Percentiles rank a stretch among this genome's conserved stretches.
These are phyloP conservation scores for Paratinospora sagittata DNA, from an alignment of 164 flowering plant genomes.

Conservation along the genomic window DNA sequence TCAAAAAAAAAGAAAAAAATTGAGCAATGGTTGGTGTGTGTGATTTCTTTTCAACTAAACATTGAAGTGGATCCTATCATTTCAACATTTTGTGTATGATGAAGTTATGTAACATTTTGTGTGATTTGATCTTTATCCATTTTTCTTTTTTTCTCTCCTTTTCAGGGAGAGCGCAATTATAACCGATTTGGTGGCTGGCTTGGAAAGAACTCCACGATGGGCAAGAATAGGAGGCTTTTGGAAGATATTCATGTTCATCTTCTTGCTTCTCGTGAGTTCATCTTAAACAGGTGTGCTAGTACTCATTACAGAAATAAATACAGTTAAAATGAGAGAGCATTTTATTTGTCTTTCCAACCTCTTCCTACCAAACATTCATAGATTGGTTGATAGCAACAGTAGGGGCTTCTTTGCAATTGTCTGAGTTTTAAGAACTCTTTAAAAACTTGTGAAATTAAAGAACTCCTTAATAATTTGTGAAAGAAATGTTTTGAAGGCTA, in stretches of 20 bases:
- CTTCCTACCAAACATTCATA: background rate
- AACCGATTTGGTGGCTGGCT: constrained; percentile 99
- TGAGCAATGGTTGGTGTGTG: too few relatives aligned
- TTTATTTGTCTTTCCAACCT: background rate
- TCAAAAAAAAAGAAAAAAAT: too few relatives aligned
- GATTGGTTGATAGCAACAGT: background rate
- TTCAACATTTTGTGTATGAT: background rate
- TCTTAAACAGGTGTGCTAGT: constrained; percentile 52
- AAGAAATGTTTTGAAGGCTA: background rate
- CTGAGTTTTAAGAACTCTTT: background rate
- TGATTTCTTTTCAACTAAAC: background rate
- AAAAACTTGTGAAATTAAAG: background rate
- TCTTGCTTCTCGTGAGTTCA: constrained; percentile 80
- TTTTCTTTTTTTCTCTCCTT: constrained; percentile 6
- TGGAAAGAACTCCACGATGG: constrained; percentile 90
- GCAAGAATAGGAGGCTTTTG: constrained; percentile 79
- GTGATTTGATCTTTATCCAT: background rate
- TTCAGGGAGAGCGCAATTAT: constrained; percentile 89
- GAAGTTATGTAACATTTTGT: background rate
- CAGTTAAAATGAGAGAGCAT: background rate
- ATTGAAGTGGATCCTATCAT: background rate
- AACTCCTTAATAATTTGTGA: background rate
- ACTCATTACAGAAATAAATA: background rate
- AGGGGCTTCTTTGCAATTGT: background rate
- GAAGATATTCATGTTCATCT: constrained; percentile 89